phyloP scores from a whole-genome alignment of 2,329 filamentous ascomycete species.

The Xylariales sp. region DNA sequence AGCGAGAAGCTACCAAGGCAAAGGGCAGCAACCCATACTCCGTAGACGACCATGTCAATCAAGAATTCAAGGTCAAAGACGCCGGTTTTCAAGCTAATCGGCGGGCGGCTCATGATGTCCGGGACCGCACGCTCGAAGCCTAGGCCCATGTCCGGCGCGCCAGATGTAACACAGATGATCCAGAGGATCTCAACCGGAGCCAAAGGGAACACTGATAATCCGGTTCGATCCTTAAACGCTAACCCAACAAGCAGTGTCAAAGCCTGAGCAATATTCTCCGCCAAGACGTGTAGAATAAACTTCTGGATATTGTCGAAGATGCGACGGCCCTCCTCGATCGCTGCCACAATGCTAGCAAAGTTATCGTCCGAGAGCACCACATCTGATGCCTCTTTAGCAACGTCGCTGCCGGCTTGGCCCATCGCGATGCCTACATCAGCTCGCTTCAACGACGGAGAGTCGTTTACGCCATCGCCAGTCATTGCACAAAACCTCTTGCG shows the following conservation, averaged over 20 bases:
- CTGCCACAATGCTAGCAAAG: slow-evolving; percentile 77
- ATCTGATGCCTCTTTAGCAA: slow-evolving; percentile 73
- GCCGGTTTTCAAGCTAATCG: slow-evolving; percentile 69
- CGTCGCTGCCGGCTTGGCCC: slow-evolving; percentile 68
- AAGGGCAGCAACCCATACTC: slow-evolving; percentile 74
- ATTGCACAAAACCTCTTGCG: slow-evolving; percentile 74
- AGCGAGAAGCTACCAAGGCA: slow-evolving; percentile 72
- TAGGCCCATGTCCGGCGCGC: slow-evolving; percentile 80
- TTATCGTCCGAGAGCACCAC: slow-evolving; percentile 79
- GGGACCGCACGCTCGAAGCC: slow-evolving; percentile 77
- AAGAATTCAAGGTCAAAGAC: slow-evolving; percentile 76
- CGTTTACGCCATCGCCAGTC: slow-evolving; percentile 81
- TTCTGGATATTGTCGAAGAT: slow-evolving; percentile 83
- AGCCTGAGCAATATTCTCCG: slow-evolving; percentile 78
- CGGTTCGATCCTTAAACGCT: slow-evolving; percentile 73
- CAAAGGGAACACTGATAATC: slow-evolving; percentile 78
- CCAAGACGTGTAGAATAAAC: slow-evolving; percentile 76
- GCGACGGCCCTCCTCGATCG: slow-evolving; percentile 76
- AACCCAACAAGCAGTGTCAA: slow-evolving; percentile 76
- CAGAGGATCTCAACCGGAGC: slow-evolving; percentile 82
- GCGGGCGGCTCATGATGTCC: slow-evolving; percentile 75
- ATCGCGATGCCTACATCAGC: slow-evolving; percentile 79
- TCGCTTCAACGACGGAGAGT: slow-evolving; percentile 75
- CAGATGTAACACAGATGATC: slow-evolving; percentile 84
- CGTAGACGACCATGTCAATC: slow-evolving; percentile 75